Evolutionary conservation across 345 rosid genomes (phyloP).

Genomic region (Draba incana): DNA sequence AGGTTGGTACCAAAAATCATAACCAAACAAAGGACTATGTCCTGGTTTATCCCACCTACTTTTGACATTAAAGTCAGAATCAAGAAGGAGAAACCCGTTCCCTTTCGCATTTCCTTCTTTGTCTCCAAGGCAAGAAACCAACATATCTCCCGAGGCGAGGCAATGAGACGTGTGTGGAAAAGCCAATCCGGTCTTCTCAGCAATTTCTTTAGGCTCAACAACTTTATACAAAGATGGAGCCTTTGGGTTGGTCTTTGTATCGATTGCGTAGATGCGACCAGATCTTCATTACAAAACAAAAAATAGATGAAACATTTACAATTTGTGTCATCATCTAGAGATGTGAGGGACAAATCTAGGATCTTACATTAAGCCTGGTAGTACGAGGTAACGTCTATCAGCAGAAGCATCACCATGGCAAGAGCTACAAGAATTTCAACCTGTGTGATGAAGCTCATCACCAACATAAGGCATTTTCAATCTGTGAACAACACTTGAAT

Average conservation of each 20-base stretch:
- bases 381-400: conserved; percentile 61
- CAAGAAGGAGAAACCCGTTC: conserved; percentile 87
- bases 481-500: conserved; percentile 77
- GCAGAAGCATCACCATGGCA: conserved; percentile 88
- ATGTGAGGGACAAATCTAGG: neutral
- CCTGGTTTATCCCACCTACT: conserved; percentile 96
- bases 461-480: conserved; percentile 67
- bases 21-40: conserved; percentile 72
- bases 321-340: neutral
- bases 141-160: conserved; percentile 79
- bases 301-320: neutral
- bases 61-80: conserved; percentile 83
- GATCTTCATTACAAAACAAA: conserved; percentile 55
- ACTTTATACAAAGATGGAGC: conserved; percentile 78
- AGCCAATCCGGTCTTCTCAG: conserved; percentile 77
- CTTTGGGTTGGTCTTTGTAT: conserved; percentile 61
- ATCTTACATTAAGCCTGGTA: conserved; percentile 79
- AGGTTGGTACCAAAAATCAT: conserved; percentile 98
- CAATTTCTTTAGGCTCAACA: conserved; percentile 66
- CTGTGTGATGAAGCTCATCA: conserved; percentile 92
- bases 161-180: conserved; percentile 93
- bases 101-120: conserved; percentile 86
- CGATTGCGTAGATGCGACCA: conserved; percentile 75
- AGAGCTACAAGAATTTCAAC: conserved; percentile 96
- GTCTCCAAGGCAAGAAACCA: conserved; percentile 89